Evolutionary conservation across 371 early-diverging fungal genomes (phyloP), one percentile per base, ranked within the genome.

Genomic region (Encephalitozoon hellem): DNA sequence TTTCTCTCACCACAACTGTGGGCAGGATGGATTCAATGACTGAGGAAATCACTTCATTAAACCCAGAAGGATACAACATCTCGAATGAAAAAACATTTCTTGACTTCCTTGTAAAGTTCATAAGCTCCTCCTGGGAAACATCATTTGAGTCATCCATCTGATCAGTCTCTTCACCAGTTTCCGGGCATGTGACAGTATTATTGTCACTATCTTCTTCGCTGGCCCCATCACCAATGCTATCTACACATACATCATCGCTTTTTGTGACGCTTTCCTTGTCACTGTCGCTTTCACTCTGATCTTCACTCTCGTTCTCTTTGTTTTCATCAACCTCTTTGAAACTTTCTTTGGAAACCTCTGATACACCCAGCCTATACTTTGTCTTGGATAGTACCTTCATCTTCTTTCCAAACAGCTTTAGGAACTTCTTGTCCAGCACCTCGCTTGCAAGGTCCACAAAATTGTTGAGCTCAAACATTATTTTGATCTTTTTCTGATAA

Each of bases 161-260:
- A 2, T 69, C 66, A 4, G 1, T n/a, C 2, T 76, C 47, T 11
- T 32, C 12, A 12, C 1, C 12, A 32, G 8, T 41, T 2, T 47
- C 49, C 1, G 21, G 49, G 18, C 18, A 21, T 8, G 12, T 9
- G 11, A 11, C 11, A 47, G 18, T 47, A 18, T 15, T 15, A 9
- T 39, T 52, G 4, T 51, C 52, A 51, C 53, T 42, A 25, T 69
- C 45, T 6, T 69, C 26, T 28, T 39, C 42, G 15, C 21, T n/a
- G 53, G 9, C 69, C 9, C 45, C 39, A 43, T 72, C 65, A 51
- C 67, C 79, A 64, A 79, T 83, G 25, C 78, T 80, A 32, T 84
- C 87, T 53, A 85, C 86, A 28, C 83, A 79, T 38, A 45, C 74
- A 9, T 77, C 71, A 11, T 39, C 77, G 9, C 41, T 39, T 12